A percentile compares a stretch with the other conserved stretches of the same genome.
Evolutionary conservation across 495 filamentous ascomycete genomes (phyloP).

Genomic region (Aspergillus sclerotioniger): DNA sequence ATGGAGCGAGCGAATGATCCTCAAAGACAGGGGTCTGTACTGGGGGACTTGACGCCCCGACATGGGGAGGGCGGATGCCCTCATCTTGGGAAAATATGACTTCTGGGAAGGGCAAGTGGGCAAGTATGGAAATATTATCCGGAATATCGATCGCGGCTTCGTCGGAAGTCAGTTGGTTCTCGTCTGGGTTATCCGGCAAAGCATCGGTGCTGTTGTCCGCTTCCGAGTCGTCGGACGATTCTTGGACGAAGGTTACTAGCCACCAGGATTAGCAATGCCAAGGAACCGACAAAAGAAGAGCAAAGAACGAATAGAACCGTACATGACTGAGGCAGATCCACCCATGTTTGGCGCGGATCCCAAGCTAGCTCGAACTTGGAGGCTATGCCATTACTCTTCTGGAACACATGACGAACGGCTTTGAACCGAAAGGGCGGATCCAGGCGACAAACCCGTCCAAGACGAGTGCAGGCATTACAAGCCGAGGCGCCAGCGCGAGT

Average conservation of each 20-base stretch:
- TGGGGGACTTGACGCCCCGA: background rate
- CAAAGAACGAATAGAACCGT: constrained; percentile 3
- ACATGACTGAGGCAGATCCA: constrained; percentile 32
- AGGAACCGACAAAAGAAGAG: background rate
- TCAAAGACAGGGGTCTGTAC: background rate
- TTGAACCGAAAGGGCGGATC: constrained; percentile 41
- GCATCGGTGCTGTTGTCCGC: constrained; percentile 9
- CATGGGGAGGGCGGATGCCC: background rate
- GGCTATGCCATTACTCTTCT: constrained; percentile 28
- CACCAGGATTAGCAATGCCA: background rate
- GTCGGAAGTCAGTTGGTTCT: background rate
- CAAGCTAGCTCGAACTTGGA: constrained; percentile 37
- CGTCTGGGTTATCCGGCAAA: background rate
- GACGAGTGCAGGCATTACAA: constrained; percentile 33
- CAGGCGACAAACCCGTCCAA: constrained; percentile 33
- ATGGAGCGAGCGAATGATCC: constrained; percentile 3
- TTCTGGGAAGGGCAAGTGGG: background rate
- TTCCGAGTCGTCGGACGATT: constrained; percentile 22
- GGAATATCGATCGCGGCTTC: background rate
- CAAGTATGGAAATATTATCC: background rate
- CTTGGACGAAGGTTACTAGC: constrained; percentile 36
- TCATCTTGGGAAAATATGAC: constrained; percentile 1
- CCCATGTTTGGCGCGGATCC: constrained; percentile 36
- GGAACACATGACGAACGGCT: constrained; percentile 37
- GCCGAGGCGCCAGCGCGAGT: constrained; percentile 29